phyloP scores from a whole-genome alignment of 495 filamentous ascomycete species.

The Aspergillus wentii region DNA sequence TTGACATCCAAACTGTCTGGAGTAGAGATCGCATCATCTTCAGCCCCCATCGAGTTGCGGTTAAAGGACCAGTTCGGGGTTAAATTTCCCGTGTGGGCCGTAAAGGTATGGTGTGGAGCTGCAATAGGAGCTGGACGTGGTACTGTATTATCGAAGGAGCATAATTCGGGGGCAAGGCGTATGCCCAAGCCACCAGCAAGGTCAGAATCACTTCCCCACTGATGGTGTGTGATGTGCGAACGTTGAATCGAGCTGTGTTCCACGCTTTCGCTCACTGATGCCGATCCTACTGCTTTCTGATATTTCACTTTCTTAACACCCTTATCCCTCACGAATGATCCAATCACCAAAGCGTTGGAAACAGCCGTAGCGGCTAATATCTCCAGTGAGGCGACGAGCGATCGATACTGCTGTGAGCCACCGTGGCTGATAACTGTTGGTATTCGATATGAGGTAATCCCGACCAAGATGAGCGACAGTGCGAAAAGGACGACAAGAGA shows the following conservation, averaged over 20 bases:
- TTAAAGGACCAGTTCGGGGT: constrained; percentile 31
- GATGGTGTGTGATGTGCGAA: constrained; percentile 46
- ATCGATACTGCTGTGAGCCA: constrained; percentile 68
- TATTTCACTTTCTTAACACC: constrained; percentile 76
- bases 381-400: constrained; percentile 73
- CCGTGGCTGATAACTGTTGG: constrained; percentile 58
- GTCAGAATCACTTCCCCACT: constrained; percentile 83
- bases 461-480: constrained; percentile 72
- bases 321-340: constrained; percentile 74
- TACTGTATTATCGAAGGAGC: constrained; percentile 27
- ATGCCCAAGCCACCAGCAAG: constrained; percentile 70
- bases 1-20: constrained; percentile 30
- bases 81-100: constrained; percentile 21
- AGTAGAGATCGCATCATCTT: constrained; percentile 24
- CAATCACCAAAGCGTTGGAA: constrained; percentile 73
- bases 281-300: constrained; percentile 49
- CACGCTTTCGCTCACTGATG: constrained; percentile 47
- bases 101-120: constrained; percentile 14
- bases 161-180: constrained; percentile 54
- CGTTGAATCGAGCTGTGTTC: constrained; percentile 47
- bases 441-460: constrained; percentile 71
- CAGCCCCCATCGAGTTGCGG: constrained; percentile 8
- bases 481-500: constrained; percentile 72
- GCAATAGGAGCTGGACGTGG: constrained; percentile 39
- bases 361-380: constrained; percentile 71